Conservation (phyloP, 495 filamentous ascomycete genomes). For the Podospora tetraspora region DNA sequence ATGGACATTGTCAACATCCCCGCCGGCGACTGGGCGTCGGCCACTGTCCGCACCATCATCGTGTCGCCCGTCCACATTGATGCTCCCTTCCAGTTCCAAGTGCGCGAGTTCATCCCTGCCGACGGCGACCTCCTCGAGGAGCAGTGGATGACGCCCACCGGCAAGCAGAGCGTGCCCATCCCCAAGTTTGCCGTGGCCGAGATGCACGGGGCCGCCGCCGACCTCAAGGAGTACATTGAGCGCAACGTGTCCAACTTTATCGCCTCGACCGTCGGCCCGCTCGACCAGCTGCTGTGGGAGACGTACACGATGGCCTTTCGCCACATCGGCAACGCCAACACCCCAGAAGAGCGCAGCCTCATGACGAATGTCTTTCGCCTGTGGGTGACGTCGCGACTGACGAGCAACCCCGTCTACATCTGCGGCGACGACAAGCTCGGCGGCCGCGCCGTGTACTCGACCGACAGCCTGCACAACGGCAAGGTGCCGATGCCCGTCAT, state of each 20-base stretch:
- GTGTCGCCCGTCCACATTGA: conserved; percentile 18
- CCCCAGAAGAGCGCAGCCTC: conserved; percentile 19
- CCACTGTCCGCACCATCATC: conserved; percentile 12
- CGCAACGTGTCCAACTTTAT: conserved; percentile 18
- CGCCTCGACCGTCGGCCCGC: conserved; percentile 6
- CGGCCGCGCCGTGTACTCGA: conserved; percentile 10
- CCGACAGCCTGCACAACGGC: conserved; percentile 15
- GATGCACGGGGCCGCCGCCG: conserved; percentile 18
- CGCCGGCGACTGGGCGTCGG: conserved; percentile 19
- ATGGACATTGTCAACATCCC: conserved; percentile 28
- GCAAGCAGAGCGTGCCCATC: conserved; percentile 10
- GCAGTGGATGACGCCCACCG: conserved; percentile 18
- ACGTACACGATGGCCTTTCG: conserved; percentile 24
- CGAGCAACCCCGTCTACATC: conserved; percentile 25
- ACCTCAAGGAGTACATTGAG: conserved; percentile 24
- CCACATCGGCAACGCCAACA: conserved; percentile 20
- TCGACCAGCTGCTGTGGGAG: conserved; percentile 23
- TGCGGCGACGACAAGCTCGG: conserved; percentile 23
- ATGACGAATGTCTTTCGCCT: conserved; percentile 24
- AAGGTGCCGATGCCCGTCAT: conserved; percentile 23
- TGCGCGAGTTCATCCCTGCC: conserved; percentile 21
- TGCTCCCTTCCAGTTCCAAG: conserved; percentile 18
- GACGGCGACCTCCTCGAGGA: conserved; percentile 24
- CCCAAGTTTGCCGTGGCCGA: conserved; percentile 23
- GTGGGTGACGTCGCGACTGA: conserved; percentile 26